phyloP scores from a whole-genome alignment of 2,329 filamentous ascomycete species.

The Pseudocercospora eumusae region DNA sequence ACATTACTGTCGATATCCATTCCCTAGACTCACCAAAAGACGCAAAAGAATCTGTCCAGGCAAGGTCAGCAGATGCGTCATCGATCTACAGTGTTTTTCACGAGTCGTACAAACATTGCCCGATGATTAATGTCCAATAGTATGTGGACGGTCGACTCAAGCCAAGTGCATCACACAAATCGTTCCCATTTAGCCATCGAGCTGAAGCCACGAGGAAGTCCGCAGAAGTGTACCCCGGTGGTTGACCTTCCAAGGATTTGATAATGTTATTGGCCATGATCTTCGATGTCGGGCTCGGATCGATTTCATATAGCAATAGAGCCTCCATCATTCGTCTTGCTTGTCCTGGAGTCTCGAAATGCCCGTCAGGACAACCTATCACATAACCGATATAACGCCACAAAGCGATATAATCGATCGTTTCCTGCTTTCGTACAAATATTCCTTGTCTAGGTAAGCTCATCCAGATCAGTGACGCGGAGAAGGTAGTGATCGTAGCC shows the following conservation, averaged over 20 bases:
- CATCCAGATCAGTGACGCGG: constrained; percentile 66
- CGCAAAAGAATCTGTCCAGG: constrained; percentile 56
- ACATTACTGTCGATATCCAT: too few relatives aligned
- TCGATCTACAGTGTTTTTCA: background rate
- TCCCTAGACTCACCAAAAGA: too few relatives aligned
- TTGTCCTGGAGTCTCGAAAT: constrained; percentile 54
- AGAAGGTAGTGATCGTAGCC: constrained; percentile 71
- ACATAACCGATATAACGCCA: constrained; percentile 75
- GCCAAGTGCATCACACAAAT: constrained; percentile 61
- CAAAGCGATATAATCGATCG: constrained; percentile 68
- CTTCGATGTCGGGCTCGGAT: constrained; percentile 63
- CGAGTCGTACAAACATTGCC: constrained; percentile 56
- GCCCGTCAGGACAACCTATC: constrained; percentile 65
- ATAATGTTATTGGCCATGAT: constrained; percentile 76
- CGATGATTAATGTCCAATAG: constrained; percentile 61
- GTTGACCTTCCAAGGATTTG: constrained; percentile 63
- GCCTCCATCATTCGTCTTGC: constrained; percentile 68
- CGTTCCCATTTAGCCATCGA: constrained; percentile 69
- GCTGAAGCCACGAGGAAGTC: constrained; percentile 69
- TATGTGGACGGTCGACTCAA: constrained; percentile 59
- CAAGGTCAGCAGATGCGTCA: background rate
- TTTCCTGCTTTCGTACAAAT: constrained; percentile 62
- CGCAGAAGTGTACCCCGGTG: constrained; percentile 65
- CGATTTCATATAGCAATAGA: constrained; percentile 65
- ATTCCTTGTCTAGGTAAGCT: constrained; percentile 73